Evolutionary conservation across 1,284 basidiomycete genomes (phyloP), one percentile per base, ranked within the genome.

Genomic region (Leccinum fuscescens): DNA sequence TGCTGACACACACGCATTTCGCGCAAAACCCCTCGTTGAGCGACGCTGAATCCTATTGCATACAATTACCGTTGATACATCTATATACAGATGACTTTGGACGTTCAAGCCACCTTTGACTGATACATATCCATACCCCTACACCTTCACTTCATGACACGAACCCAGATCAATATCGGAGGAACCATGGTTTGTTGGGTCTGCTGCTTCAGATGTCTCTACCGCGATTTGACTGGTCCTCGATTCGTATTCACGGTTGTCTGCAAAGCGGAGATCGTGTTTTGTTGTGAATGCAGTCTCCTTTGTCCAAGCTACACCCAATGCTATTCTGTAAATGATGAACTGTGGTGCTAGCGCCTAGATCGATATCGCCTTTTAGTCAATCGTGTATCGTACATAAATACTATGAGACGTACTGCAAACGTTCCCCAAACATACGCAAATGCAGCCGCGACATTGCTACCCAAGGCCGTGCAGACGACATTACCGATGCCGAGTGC

Each of bases 301-400:
- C 55, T 39, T 58, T 8, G 55, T 39, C 58, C 58, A 59, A 14
- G 35, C 58, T 11, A 57, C 15, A 1, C 55, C 58, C 20, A 22
- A 11, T 9, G 58, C 58, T n/a, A 59, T 24, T 20, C 58, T 60
- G 49, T 60, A 60, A 6, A 60, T 59, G 39, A 60, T 60, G 29
- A 58, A 52, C n/a, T 60, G 58, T 6, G 58, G 58, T 20, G 58
- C 44, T 17, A 60, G 31, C 17, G 44, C 56, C 58, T 60, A 46
- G 29, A 53, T 11, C 3, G 7, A 59, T 29, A 31, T 52, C n/a
- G 52, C 2, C 20, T 2, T 27, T 33, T 3, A 33, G 14, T 22
- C 22, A 37, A 11, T 15, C 5, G 9, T 27, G n/a, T 27, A 27
- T 49, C 27, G n/a, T 6, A 46, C 5, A 46, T 8, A 27, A 20